phyloP scores from a whole-genome alignment of 345 rosid genomes.

The Citrus australasica region DNA sequence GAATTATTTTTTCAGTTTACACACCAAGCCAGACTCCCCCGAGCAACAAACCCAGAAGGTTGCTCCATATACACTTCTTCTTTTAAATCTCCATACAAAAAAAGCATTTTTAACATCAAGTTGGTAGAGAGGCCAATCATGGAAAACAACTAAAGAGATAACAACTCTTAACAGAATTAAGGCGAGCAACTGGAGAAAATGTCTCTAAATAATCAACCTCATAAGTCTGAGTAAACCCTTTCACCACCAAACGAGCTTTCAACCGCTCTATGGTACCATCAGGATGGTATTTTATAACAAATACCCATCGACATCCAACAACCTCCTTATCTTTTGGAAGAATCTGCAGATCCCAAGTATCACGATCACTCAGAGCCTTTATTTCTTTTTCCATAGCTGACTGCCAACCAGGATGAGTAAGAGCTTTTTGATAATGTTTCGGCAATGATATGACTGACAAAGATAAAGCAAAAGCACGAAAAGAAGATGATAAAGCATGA shows the following conservation, averaged over 20 bases:
- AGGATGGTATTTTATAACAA: not conserved
- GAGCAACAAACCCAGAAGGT: not conserved
- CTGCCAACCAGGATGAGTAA: too few relatives aligned
- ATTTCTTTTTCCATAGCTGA: too few relatives aligned
- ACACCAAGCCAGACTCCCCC: too few relatives aligned
- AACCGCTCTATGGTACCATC: not conserved
- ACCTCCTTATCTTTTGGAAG: too few relatives aligned
- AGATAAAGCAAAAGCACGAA: too few relatives aligned
- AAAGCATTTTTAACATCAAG: not conserved
- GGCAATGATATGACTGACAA: accelerated
- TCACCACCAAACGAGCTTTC: not conserved
- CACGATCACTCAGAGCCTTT: too few relatives aligned
- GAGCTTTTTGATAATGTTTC: too few relatives aligned
- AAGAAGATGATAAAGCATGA: too few relatives aligned
- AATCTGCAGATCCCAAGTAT: too few relatives aligned
- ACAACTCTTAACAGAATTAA: not conserved
- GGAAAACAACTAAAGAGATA: too few relatives aligned
- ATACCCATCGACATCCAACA: not conserved
- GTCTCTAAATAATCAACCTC: not conserved
- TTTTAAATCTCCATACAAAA: not conserved
- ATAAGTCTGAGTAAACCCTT: not conserved
- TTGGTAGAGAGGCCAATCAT: not conserved
- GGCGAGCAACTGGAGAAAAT: not conserved
- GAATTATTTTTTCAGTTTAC: too few relatives aligned
- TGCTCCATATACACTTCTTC: not conserved